Base-by-base conservation (phyloP, 352 stramenopile species). In the Globisporangium middletonii region DNA sequence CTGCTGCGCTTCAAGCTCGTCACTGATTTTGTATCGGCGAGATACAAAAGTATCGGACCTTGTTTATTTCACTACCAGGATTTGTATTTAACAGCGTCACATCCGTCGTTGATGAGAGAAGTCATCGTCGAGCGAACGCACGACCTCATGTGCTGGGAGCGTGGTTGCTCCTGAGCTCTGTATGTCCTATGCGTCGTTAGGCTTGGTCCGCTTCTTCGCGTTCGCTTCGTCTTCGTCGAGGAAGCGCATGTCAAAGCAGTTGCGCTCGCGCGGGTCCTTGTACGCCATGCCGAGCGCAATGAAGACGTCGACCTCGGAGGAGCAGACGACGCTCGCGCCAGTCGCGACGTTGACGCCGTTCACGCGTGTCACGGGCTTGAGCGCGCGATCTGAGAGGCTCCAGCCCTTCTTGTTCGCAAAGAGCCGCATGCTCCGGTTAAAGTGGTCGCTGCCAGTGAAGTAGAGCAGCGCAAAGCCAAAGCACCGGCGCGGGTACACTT, bases 401-500 rank as follows among this genome's bases (percentile, higher is more conserved):
- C 75, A 91, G 16, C 82, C 86, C 44, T 91, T 91, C 42, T 86
- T 89, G 50, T 80, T 84, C 2, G 83, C 83, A 67, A 79, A 94
- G 0, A 88, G 68, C 15, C 86, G 67, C 78, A 96, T 92, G 33
- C 80, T 94, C 38, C 73, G 72, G 63, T 97, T 97, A 57, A 97
- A 97, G 46, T 96, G 86, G 59, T 96, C 87, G 59, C 83, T 96
- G 27, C 88, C 88, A 0, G 89, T 97, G 63, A 97, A 97, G 60
- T 97, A 96, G 35, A 97, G 60, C 28, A 95, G 67, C 26, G 87
- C 88, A 60, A 92, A 94, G 3, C 83, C 77, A 53, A 91, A 94
- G 35, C 72, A 86, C 1, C 76, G 68, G 2, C 83, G 79, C 41
- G 85, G 84, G 54, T 95, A 96, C 42, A 95, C 74, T 61, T 94